Conservation (phyloP, 768 basidiomycete genomes). For the Hysterangium stoloniferum region DNA sequence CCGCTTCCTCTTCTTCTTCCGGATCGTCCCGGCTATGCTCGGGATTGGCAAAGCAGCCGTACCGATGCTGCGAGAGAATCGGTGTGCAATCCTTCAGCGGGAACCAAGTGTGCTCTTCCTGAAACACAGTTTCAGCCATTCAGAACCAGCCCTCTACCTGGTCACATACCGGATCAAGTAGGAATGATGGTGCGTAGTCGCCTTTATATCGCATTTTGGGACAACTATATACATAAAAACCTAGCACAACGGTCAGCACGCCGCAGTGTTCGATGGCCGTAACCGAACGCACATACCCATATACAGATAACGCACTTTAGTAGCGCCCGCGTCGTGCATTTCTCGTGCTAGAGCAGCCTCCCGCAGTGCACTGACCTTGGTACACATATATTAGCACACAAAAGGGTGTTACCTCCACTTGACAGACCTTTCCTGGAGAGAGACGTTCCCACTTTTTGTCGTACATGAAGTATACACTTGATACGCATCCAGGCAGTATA, state of each 20-base stretch:
- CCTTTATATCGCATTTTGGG: slow-evolving; percentile 96
- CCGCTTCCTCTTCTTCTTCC: slow-evolving; percentile 18
- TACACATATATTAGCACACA: not conserved
- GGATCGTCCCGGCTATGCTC: slow-evolving; percentile 39
- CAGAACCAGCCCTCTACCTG: not conserved
- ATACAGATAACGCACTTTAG: slow-evolving; percentile 62
- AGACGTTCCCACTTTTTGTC: slow-evolving; percentile 58
- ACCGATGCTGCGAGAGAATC: slow-evolving; percentile 58
- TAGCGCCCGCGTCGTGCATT: slow-evolving; percentile 61
- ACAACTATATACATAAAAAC: slow-evolving; percentile 89
- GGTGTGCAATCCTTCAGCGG: slow-evolving; percentile 52
- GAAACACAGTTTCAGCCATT: not conserved
- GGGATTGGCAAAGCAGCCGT: slow-evolving; percentile 63
- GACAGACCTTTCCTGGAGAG: slow-evolving; percentile 70
- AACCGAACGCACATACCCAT: slow-evolving; percentile 55
- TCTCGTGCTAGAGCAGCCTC: slow-evolving; percentile 72
- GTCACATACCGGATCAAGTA: slow-evolving; percentile 70
- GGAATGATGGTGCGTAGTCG: slow-evolving; percentile 82
- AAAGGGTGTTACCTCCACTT: not conserved
- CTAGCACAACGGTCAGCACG: slow-evolving; percentile 31
- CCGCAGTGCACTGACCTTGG: slow-evolving; percentile 77
- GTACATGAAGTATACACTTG: slow-evolving; percentile 84
- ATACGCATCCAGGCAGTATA: slow-evolving; percentile 76
- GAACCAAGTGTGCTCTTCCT: slow-evolving; percentile 79
- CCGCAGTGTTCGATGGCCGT: not conserved